Base-by-base conservation (phyloP, 306 rosid genomes). In the Spatholobus suberectus region DNA sequence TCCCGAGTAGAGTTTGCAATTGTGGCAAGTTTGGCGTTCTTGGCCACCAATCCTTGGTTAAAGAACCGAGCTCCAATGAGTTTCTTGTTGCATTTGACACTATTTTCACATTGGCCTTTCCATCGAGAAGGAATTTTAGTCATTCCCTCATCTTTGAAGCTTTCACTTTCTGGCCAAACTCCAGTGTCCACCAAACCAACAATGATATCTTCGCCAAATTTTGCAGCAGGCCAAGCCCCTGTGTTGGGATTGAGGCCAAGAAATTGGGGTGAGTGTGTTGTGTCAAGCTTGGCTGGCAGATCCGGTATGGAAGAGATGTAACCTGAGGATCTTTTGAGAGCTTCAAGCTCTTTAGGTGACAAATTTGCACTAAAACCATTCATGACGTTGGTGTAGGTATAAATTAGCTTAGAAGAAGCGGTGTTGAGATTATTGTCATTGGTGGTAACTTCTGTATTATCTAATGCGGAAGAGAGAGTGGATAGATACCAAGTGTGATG, bases 21-120 rank as follows among this genome's bases (percentile, higher is more conserved):
- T 12, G 81, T 38, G 1, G 86, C 84, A 6, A 35, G 4, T 3
- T 88, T 88, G 17, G 87, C 86, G 44, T 66, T 0, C 18, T 15
- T 21, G 27, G 97, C 84, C 0, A 72, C 1, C 0, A 90, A 59
- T 5, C 92, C 94, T 82, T 72, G 85, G 91, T 90, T 92, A 24
- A 90, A 92, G 87, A 81, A 88, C 7, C 83, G 62, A n/a, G 94
- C 97, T 15, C 97, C 94, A 6, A 90, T 86, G 78, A 92, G 90
- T 74, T 92, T 92, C 70, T 89, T 90, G 90, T 90, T 92, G 83
- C 94, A 92, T 29, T 86, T 73, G 41, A 73, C 58, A 8, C 90
- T 89, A 6, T 37, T 67, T 23, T 86, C 88, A 38, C 97, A 92
- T 57, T 77, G 46, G 3, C 97, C 97, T 78, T 84, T 90, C 94